Base-by-base conservation (phyloP, 306 rosid genomes). In the Notholithocarpus densiflorus region DNA sequence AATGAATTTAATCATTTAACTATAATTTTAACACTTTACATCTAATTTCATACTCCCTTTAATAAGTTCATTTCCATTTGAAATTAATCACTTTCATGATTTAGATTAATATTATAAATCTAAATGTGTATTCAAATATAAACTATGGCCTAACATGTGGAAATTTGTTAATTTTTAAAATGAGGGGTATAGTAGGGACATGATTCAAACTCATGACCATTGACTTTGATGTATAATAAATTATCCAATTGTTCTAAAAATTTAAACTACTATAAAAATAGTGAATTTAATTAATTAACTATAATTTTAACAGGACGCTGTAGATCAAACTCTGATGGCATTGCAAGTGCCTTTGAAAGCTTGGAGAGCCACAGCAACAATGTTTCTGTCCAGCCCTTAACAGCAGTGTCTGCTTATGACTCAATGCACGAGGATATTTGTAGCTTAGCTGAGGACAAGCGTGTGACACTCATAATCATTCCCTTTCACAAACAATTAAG, bases 391-490 rank as follows among this genome's bases (percentile, higher is more conserved):
- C 80, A 79, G 24, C 37, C 79, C 1, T 85, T 87, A 37, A 84
- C 88, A 14, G 81, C 83, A 3, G 80, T 87, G 40, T 84, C 88
- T 2, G 81, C 90, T 7, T 84, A 84, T 7, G 29, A 68, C 69
- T 82, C 90, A 17, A 87, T 82, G 88, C 82, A 84, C 5, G 85
- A 84, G 31, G 88, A 87, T 79, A 84, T 84, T 18, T 80, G 88
- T 29, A 84, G 72, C 68, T 60, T 87, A 13, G 86, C 88, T 0
- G 86, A 82, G 68, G 90, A 87, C 75, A 82, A 82, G 77, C 60
- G 45, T 20, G 82, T 76, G 2, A 51, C 79, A 24, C 81, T 87
- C 59, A 72, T 72, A 27, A 56, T 87, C 48, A 11, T 87, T 53
- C 88, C 88, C 0, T 87, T 77, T 55, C 87, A 87, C 59, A 48